Conservation (phyloP, 2,329 filamentous ascomycete genomes). For the Stagonosporopsis chrysanthemi region DNA sequence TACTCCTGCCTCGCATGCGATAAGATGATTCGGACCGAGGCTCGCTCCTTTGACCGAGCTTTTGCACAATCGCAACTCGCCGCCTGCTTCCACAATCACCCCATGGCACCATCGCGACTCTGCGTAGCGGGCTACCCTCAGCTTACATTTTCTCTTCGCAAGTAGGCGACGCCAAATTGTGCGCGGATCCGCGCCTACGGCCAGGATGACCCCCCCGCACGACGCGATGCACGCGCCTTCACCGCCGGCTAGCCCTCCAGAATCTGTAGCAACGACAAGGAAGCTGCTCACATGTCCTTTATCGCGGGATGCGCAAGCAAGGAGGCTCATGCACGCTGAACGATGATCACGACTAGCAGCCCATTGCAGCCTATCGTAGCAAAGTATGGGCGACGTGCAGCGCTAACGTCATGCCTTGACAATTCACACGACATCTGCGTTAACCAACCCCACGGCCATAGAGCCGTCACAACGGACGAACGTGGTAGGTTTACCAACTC, state of each 20-base stretch:
- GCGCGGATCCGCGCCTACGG: constrained; percentile 14
- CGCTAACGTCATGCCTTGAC: constrained; percentile 29
- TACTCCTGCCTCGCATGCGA: not conserved
- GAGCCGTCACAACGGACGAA: constrained; percentile 29
- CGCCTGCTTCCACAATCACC: constrained; percentile 26
- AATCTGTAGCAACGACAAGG: constrained; percentile 13
- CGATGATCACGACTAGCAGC: constrained; percentile 11
- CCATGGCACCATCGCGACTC: constrained; percentile 24
- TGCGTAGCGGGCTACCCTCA: constrained; percentile 39
- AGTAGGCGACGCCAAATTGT: not conserved
- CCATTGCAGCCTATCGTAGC: constrained; percentile 25
- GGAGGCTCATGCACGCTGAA: constrained; percentile 24
- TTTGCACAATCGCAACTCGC: constrained; percentile 17
- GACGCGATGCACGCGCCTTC: constrained; percentile 30
- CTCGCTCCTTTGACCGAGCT: constrained; percentile 12
- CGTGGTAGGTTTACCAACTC: constrained; percentile 33
- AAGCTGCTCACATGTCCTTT: constrained; percentile 13
- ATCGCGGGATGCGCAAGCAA: constrained; percentile 17
- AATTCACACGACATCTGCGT: constrained; percentile 24
- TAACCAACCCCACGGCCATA: constrained; percentile 35
- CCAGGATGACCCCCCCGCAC: constrained; percentile 29
- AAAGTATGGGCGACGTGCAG: constrained; percentile 17
- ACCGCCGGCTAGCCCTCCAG: constrained; percentile 30
- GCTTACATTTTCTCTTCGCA: constrained; percentile 29
- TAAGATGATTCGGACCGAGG: constrained; percentile 14